phyloP scores from a whole-genome alignment of 1,284 basidiomycete species.

The Quambalaria eucalypti region DNA sequence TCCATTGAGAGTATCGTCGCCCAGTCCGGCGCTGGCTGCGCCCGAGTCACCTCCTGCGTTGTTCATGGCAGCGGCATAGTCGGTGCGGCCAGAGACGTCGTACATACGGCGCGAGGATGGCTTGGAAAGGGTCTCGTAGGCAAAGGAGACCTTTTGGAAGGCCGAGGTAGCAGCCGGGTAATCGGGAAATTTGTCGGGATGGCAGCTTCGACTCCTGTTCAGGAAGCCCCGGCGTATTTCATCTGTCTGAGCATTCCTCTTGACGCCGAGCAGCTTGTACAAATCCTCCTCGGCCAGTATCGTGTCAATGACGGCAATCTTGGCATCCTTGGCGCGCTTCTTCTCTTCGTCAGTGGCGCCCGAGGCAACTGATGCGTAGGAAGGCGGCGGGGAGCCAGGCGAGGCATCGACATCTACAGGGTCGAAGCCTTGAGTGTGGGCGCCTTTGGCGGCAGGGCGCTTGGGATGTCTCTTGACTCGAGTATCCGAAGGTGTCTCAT shows the following conservation, averaged over 20 bases:
- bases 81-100: slow-evolving; percentile 51
- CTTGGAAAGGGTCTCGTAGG: slow-evolving; percentile 68
- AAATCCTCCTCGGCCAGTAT: slow-evolving; percentile 51
- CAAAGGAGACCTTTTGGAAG: slow-evolving; percentile 73
- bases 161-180: slow-evolving; percentile 65
- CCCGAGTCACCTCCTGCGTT: slow-evolving; percentile 8
- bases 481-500: slow-evolving; percentile 1
- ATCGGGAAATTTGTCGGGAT: slow-evolving; percentile 75
- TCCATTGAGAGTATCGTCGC: slow-evolving; percentile 66
- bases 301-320: slow-evolving; percentile 7
- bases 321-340: slow-evolving; percentile 5
- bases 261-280: slow-evolving; percentile 64
- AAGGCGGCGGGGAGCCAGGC: slow-evolving; percentile 3
- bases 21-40: slow-evolving; percentile 3
- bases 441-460: background rate
- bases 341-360: background rate
- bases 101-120: slow-evolving; percentile 62
- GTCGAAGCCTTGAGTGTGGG: background rate
- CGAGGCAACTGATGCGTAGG: slow-evolving; percentile 9
- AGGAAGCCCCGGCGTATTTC: slow-evolving; percentile 69
- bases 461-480: slow-evolving; percentile 8
- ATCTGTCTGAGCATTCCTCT: slow-evolving; percentile 55
- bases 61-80: slow-evolving; percentile 21
- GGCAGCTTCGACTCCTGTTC: slow-evolving; percentile 63
- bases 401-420: background rate